Percentiles rank a stretch among this genome's conserved stretches.
Conservation (phyloP, 1,284 basidiomycete species). For the Cryptococcus sp. region DNA sequence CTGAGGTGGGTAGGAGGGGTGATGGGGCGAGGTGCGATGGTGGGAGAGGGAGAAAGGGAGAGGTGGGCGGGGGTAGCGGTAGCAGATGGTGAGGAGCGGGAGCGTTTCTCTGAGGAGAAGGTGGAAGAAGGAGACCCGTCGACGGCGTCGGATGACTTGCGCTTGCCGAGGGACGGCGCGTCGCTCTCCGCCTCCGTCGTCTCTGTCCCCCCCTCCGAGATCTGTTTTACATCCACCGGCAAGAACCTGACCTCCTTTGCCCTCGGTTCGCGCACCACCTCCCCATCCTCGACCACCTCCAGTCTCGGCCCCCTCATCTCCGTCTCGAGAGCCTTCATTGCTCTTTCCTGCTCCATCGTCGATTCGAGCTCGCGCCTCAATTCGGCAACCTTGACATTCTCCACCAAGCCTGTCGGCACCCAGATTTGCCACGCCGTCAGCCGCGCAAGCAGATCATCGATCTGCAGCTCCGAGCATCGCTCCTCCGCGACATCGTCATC, state of each 20-base stretch:
- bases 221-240: not conserved
- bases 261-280: not conserved
- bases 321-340: not conserved
- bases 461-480: slow-evolving; percentile 2
- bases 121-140: not conserved
- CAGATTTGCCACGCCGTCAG: slow-evolving; percentile 7
- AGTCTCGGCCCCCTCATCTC: not conserved
- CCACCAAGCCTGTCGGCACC: slow-evolving; percentile 7
- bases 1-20: no score
- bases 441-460: slow-evolving; percentile 3
- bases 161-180: not conserved
- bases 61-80: no score
- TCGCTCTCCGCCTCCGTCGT: not conserved
- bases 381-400: not conserved
- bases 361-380: not conserved
- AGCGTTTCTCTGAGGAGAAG: not conserved
- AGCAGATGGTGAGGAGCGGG: not conserved
- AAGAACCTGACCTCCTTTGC: not conserved
- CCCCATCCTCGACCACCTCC: not conserved
- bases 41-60: not conserved
- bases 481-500: slow-evolving; percentile 13
- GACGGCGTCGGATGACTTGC: not conserved
- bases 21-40: not conserved
- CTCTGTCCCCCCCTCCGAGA: no score
- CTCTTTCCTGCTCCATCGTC: not conserved